A percentile compares a stretch with the other conserved stretches of the same genome.
Conservation (phyloP, 1,284 basidiomycete genomes). For the Boletus smithii region DNA sequence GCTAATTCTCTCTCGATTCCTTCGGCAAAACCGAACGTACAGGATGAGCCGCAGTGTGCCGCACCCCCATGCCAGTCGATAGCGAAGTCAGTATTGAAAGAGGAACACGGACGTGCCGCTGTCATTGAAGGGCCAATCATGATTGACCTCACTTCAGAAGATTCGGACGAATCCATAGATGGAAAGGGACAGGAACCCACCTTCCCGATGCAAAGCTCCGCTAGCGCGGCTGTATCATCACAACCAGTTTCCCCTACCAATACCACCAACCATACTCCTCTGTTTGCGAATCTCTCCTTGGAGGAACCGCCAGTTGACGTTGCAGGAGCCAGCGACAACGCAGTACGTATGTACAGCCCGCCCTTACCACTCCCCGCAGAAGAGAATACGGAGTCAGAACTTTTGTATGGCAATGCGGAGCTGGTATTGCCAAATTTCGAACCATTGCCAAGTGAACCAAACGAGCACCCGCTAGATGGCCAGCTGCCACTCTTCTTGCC, state of each 20-base stretch:
- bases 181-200: constrained; percentile 10
- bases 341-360: constrained; percentile 24
- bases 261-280: constrained; percentile 19
- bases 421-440: constrained; percentile 6
- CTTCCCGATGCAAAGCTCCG: constrained; percentile 7
- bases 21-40: background rate
- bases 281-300: constrained; percentile 23
- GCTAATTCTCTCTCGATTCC: background rate
- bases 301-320: constrained; percentile 16
- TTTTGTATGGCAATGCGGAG: constrained; percentile 3
- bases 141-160: constrained; percentile 31
- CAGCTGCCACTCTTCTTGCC: constrained; percentile 32
- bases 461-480: constrained; percentile 4
- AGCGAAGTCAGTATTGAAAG: background rate
- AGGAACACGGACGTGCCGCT: constrained; percentile 1
- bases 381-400: constrained; percentile 14
- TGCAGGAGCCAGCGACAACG: background rate
- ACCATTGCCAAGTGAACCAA: constrained; percentile 16
- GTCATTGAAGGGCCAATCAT: constrained; percentile 20
- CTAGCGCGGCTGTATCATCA: constrained; percentile 4
- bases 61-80: background rate
- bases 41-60: background rate
- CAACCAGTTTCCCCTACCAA: constrained; percentile 8
- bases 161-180: constrained; percentile 24
- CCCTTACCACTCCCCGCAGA: constrained; percentile 4